These are phyloP conservation scores for Begonia fuchsioides DNA, from an alignment of 306 rosid species.

Conservation along the genomic window DNA sequence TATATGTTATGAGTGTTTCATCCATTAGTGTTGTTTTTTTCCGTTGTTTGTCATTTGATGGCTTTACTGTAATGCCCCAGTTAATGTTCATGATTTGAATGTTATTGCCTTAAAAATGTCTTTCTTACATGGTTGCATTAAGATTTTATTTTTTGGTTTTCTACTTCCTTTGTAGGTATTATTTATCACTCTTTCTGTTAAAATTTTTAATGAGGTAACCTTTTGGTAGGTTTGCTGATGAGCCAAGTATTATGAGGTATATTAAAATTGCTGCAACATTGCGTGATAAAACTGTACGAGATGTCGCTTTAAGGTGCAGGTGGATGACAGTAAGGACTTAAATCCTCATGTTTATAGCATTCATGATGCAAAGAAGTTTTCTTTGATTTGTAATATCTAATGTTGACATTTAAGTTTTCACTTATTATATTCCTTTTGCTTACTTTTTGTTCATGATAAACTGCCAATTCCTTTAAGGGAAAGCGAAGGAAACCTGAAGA, in stretches of 20 bases:
- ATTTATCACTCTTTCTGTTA: too few species aligned
- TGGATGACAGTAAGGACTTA: slow-evolving; percentile 83
- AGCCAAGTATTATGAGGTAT: slow-evolving; percentile 86
- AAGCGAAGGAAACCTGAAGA: slow-evolving; percentile 93
- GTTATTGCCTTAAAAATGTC: too few species aligned
- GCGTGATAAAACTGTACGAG: slow-evolving; percentile 93
- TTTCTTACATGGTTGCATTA: too few species aligned
- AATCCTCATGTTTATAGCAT: slow-evolving; percentile 6
- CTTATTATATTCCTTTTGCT: slow-evolving; percentile 6
- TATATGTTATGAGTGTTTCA: too few species aligned
- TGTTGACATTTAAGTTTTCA: background rate
- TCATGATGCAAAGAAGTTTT: too few species aligned
- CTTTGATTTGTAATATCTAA: too few species aligned
- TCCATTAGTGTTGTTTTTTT: too few species aligned
- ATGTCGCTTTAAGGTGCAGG: slow-evolving; percentile 98
- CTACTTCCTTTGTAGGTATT: too few species aligned
- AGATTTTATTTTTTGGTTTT: too few species aligned
- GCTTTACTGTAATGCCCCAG: too few species aligned
- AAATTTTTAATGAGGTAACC: slow-evolving; percentile 6
- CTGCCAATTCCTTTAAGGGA: slow-evolving; percentile 31
- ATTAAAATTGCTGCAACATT: slow-evolving; percentile 85
- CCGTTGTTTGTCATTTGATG: too few species aligned
- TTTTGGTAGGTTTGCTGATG: slow-evolving; percentile 50
- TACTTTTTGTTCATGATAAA: slow-evolving; percentile 11
- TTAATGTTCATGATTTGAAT: too few species aligned